phyloP scores from a whole-genome alignment of 2,329 filamentous ascomycete species.

The Penicillium sp. region DNA sequence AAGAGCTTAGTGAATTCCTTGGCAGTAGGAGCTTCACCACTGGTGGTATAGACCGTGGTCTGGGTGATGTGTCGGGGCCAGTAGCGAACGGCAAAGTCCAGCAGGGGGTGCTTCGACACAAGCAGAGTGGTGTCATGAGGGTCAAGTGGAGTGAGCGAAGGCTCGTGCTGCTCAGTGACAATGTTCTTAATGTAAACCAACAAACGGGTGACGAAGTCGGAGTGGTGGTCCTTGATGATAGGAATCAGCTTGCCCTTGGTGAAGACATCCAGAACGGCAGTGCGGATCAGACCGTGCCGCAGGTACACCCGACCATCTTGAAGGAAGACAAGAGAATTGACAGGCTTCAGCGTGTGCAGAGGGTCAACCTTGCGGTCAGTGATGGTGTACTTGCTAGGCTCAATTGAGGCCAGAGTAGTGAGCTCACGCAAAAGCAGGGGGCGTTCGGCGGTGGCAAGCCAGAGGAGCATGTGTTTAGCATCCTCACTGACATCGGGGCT shows the following conservation, averaged over 20 bases:
- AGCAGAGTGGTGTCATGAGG: constrained; percentile 24
- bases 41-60: constrained; percentile 39
- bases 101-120: constrained; percentile 39
- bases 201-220: constrained; percentile 34
- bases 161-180: constrained; percentile 32
- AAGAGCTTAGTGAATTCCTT: constrained; percentile 50
- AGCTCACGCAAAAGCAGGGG: constrained; percentile 37
- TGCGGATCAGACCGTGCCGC: constrained; percentile 37
- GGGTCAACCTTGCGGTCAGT: constrained; percentile 28
- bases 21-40: constrained; percentile 42
- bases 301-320: constrained; percentile 37
- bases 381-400: constrained; percentile 31
- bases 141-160: constrained; percentile 30
- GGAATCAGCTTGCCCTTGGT: constrained; percentile 33
- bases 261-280: constrained; percentile 31
- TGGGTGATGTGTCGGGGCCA: constrained; percentile 49
- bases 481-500: constrained; percentile 28
- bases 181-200: constrained; percentile 35
- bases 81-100: constrained; percentile 50
- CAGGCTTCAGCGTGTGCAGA: constrained; percentile 27
- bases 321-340: constrained; percentile 34
- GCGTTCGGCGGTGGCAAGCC: constrained; percentile 39
- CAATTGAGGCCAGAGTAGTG: constrained; percentile 28
- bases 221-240: constrained; percentile 34
- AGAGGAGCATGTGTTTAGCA: constrained; percentile 34